Percentiles rank a stretch among this genome's conserved stretches.
Conservation (phyloP, 495 filamentous ascomycete genomes). For the Neurospora pannonica region DNA sequence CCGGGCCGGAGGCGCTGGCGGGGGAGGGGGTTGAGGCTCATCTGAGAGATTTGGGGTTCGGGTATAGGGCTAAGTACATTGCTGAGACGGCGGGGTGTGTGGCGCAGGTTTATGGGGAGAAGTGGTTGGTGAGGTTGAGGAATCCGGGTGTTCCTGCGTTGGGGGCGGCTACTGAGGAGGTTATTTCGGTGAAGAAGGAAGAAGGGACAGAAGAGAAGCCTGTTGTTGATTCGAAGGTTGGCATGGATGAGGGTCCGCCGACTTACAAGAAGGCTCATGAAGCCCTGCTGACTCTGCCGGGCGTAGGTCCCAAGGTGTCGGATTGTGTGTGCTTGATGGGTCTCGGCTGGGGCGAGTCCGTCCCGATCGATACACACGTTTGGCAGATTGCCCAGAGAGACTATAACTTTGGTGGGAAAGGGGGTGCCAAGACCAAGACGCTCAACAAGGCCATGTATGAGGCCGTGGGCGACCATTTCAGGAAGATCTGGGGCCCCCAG, state of each 20-base stretch:
- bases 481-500: conserved; percentile 83
- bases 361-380: conserved; percentile 96
- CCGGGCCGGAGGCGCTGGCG: conserved; percentile 59
- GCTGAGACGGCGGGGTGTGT: conserved; percentile 74
- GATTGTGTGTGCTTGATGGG: conserved; percentile 98
- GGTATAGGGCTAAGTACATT: conserved; percentile 89
- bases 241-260: background rate
- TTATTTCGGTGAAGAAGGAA: background rate
- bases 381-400: conserved; percentile 97
- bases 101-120: conserved; percentile 49
- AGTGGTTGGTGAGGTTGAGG: conserved; percentile 65
- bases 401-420: conserved; percentile 73
- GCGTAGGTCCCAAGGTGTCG: conserved; percentile 92
- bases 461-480: conserved; percentile 82
- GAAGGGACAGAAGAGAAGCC: background rate
- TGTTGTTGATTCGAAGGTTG: background rate
- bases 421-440: conserved; percentile 60
- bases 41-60: conserved; percentile 79
- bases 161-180: conserved; percentile 12
- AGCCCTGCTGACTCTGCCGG: conserved; percentile 64
- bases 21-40: conserved; percentile 61
- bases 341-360: conserved; percentile 89
- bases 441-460: conserved; percentile 83
- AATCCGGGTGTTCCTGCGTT: conserved; percentile 65
- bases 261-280: conserved; percentile 74